Base-by-base conservation (phyloP, 1,284 basidiomycete species). In the Pulchroboletus neoregius region DNA sequence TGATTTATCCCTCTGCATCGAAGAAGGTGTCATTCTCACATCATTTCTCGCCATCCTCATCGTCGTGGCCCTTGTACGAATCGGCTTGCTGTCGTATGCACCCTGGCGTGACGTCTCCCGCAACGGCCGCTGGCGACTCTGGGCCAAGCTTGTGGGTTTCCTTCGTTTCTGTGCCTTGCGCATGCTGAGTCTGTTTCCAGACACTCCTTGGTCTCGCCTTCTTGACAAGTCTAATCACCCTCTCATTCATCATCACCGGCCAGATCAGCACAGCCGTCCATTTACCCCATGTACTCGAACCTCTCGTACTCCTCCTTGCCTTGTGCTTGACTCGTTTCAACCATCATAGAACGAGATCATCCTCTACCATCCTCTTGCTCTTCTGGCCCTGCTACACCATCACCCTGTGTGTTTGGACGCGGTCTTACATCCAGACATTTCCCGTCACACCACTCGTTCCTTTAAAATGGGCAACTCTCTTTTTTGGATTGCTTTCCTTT, bases 331-430 rank as follows among this genome's bases (percentile, higher is more conserved):
- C 79, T 1, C 76, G 74, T 54, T 62, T 79, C 51, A 93, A 91
- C 59, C 92, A 96, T 65, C 80, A 79, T 32, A 82, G 85, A n/a
- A 79, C 83, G 1, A 79, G 84, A 12, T 77, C 79, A 8, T 88
- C 93, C 0, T 94, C 91, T 0, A 78, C 87, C 0, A 65, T 83
- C 18, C 69, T 94, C 23, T 77, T 97, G n/a, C 68, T 95, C 42
- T 94, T 91, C 68, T 95, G 90, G 86, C 88, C 93, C 0, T 43
- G 77, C n/a, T 91, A 93, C 57, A 46, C 80, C 9, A 24, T 78
- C 16, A 70, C 72, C 0, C 60, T 80, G 1, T 59, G 71, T 4
- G 63, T 91, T 20, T 82, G 85, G 75, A 70, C 83, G 0, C 77
- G 89, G 4, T 90, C 91, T 0, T 61, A 60, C 30, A 3, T 28